Percentiles rank a stretch among this genome's conserved stretches.
Evolutionary conservation across 75 land plant species (phyloP).

Genomic region (Cunninghamia lanceolata): DNA sequence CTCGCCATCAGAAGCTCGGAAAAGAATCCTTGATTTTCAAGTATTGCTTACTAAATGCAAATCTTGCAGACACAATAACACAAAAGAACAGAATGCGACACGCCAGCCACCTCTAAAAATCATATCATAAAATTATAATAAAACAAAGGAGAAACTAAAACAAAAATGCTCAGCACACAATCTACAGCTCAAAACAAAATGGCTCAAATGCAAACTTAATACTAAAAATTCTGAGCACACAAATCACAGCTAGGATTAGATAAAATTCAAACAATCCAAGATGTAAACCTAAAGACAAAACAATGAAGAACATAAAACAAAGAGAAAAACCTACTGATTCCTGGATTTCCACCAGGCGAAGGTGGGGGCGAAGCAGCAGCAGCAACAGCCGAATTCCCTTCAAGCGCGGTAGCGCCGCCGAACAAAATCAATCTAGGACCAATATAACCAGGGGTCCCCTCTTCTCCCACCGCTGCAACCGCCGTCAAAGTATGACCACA

Average conservation of each 20-base stretch:
- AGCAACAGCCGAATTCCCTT: constrained; percentile 37
- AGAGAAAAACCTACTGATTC: constrained; percentile 27
- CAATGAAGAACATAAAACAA: not conserved
- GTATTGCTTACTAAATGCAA: no score
- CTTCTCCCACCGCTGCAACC: constrained; percentile 43
- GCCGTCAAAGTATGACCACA: constrained; percentile 50
- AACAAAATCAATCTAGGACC: constrained; percentile 44
- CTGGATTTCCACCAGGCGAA: constrained; percentile 29
- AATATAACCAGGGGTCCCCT: constrained; percentile 34
- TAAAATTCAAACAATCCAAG: not conserved
- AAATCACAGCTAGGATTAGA: not conserved
- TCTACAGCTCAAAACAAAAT: not conserved
- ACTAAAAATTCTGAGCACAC: not conserved
- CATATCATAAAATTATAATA: not conserved
- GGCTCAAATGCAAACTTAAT: not conserved
- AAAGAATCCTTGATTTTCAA: no score
- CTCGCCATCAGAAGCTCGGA: no score
- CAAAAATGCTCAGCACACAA: no score
- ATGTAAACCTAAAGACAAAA: not conserved
- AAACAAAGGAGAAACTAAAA: not conserved
- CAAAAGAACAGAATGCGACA: not conserved
- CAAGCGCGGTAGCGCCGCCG: constrained; percentile 48
- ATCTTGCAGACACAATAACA: no score
- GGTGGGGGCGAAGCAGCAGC: constrained; percentile 27
- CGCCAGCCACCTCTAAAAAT: not conserved